Conservation (phyloP, 768 basidiomycete species). For the Hericium erinaceus region DNA sequence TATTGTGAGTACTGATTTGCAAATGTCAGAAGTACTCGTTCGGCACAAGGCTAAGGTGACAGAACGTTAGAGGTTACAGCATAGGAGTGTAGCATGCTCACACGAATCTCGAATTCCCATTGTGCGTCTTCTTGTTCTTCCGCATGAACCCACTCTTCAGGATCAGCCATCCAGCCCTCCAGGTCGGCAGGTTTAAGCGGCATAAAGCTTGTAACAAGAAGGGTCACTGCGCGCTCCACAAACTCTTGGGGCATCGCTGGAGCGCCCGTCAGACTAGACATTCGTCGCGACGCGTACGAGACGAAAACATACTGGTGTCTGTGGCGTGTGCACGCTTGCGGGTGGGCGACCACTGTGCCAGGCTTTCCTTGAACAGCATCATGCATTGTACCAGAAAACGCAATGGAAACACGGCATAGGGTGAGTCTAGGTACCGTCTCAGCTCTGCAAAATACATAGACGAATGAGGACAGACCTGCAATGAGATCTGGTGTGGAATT, state of each 20-base stretch:
- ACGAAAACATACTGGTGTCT: slow-evolving; percentile 37
- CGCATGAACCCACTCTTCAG: slow-evolving; percentile 89
- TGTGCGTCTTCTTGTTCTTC: slow-evolving; percentile 87
- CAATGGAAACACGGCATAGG: slow-evolving; percentile 60
- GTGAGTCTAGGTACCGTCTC: slow-evolving; percentile 38
- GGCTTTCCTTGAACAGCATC: slow-evolving; percentile 77
- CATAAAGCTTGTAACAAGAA: slow-evolving; percentile 79
- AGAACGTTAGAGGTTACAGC: neutral
- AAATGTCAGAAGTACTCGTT: slow-evolving; percentile 81
- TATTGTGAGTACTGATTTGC: slow-evolving; percentile 59
- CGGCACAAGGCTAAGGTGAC: slow-evolving; percentile 69
- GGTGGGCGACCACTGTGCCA: slow-evolving; percentile 66
- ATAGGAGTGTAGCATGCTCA: slow-evolving; percentile 26
- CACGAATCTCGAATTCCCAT: slow-evolving; percentile 90
- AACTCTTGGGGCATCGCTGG: slow-evolving; percentile 59
- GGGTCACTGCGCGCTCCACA: slow-evolving; percentile 60
- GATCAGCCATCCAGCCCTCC: slow-evolving; percentile 76
- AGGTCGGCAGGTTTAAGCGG: slow-evolving; percentile 77
- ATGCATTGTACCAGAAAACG: slow-evolving; percentile 77
- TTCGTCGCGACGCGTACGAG: neutral
- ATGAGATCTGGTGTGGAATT: slow-evolving; percentile 43
- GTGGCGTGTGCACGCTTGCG: slow-evolving; percentile 53
- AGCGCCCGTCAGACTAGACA: slow-evolving; percentile 8
- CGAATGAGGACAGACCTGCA: slow-evolving; percentile 33
- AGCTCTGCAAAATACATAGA: neutral